A percentile compares a stretch with the other conserved stretches of the same genome.
Evolutionary conservation across 306 rosid species (phyloP).

Genomic region (Urtica urens): DNA sequence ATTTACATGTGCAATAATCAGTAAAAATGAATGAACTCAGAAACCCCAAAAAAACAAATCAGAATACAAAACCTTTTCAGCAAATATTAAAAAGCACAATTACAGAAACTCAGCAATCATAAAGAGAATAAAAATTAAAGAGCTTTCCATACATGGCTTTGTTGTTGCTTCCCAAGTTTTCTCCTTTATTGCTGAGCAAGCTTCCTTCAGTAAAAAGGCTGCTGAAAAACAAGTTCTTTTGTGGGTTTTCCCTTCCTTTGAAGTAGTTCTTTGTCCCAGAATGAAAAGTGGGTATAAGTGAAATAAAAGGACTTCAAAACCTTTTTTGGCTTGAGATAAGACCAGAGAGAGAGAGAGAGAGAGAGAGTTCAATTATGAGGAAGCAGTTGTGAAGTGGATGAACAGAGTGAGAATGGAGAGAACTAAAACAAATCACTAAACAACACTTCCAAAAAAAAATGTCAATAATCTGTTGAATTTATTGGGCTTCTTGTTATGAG

Average conservation of each 20-base stretch:
- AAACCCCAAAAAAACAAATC: background rate
- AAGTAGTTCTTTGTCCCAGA: constrained; percentile 10
- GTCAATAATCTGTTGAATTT: constrained; percentile 17
- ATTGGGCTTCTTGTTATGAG: constrained; percentile 11
- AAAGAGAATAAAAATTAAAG: background rate
- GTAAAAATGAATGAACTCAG: too few species aligned
- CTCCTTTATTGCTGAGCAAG: background rate
- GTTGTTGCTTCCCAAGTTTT: background rate
- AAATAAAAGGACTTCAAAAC: constrained; percentile 23
- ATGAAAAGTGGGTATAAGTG: constrained; percentile 21
- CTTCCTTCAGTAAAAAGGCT: background rate
- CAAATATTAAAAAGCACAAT: background rate
- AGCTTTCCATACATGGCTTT: background rate
- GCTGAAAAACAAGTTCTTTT: background rate
- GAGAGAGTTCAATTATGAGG: constrained; percentile 15
- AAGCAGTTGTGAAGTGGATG: constrained; percentile 28
- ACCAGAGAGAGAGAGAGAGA: constrained; percentile 16
- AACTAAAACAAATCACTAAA: constrained; percentile 10
- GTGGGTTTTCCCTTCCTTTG: constrained; percentile 9
- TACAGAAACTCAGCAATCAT: background rate
- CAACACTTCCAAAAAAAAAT: background rate
- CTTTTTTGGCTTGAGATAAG: constrained; percentile 26
- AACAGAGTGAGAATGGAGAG: constrained; percentile 13
- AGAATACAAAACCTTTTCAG: background rate
- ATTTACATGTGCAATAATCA: too few species aligned